Percentiles rank a stretch among this genome's conserved stretches.
phyloP scores from a whole-genome alignment of 805 yeast species.

The Candida adriatica region DNA sequence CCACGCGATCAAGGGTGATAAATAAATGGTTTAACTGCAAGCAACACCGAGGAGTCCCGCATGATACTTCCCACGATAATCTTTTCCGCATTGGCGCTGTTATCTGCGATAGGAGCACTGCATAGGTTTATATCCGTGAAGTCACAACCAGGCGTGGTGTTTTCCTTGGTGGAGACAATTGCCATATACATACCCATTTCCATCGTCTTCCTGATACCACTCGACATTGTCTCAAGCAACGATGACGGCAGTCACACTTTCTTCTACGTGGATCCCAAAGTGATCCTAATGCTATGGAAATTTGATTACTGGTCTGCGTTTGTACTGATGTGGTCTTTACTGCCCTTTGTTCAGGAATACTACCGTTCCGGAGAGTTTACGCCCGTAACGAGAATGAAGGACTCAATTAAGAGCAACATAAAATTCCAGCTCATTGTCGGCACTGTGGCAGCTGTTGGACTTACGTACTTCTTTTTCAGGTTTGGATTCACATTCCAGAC shows the following conservation, averaged over 20 bases:
- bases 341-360: conserved; percentile 70
- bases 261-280: conserved; percentile 40
- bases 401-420: conserved; percentile 50
- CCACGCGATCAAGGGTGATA: no score
- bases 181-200: conserved; percentile 74
- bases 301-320: conserved; percentile 77
- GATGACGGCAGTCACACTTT: conserved; percentile 24
- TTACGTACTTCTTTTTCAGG: conserved; percentile 51
- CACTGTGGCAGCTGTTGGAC: conserved; percentile 42
- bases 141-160: conserved; percentile 18
- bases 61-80: conserved; percentile 19
- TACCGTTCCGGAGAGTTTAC: conserved; percentile 63
- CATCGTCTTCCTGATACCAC: conserved; percentile 64
- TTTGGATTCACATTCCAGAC: conserved; percentile 49
- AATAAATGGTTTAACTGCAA: no score
- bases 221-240: conserved; percentile 55
- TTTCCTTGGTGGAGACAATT: conserved; percentile 27
- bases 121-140: conserved; percentile 16
- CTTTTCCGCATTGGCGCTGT: conserved; percentile 15
- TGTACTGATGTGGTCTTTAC: conserved; percentile 65
- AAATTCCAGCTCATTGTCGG: conserved; percentile 56
- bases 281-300: conserved; percentile 60
- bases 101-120: conserved; percentile 14
- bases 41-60: not conserved
- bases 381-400: conserved; percentile 38